Conservation (phyloP, 371 early-diverging fungal species). For the Mucor racemosus region DNA sequence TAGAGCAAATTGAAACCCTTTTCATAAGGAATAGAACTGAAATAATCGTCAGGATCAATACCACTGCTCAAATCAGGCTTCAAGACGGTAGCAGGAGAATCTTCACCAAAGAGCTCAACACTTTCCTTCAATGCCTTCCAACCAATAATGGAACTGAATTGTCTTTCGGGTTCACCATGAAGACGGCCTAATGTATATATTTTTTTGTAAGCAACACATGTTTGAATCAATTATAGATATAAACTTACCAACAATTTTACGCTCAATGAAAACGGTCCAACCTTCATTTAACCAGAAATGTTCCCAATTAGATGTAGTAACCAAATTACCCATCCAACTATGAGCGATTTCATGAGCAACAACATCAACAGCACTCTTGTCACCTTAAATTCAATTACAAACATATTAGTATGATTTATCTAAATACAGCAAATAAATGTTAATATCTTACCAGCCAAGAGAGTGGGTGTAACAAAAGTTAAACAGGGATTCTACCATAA, state of each 20-base stretch:
- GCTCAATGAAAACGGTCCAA: slow-evolving; percentile 93
- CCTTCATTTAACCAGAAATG: slow-evolving; percentile 96
- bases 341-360: slow-evolving; percentile 98
- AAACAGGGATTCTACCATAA: slow-evolving; percentile 83
- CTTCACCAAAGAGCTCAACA: slow-evolving; percentile 78
- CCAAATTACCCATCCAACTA: slow-evolving; percentile 97
- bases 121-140: slow-evolving; percentile 74
- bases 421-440: background rate
- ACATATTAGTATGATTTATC: background rate
- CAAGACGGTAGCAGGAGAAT: slow-evolving; percentile 80
- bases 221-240: background rate
- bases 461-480: slow-evolving; percentile 86
- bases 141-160: slow-evolving; percentile 90
- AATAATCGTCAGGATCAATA: slow-evolving; percentile 95
- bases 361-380: slow-evolving; percentile 95
- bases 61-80: slow-evolving; percentile 75
- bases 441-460: slow-evolving; percentile 76
- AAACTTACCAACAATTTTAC: slow-evolving; percentile 77
- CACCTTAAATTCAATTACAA: slow-evolving; percentile 43
- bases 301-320: slow-evolving; percentile 90
- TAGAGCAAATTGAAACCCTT: slow-evolving; percentile 95
- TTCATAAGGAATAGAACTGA: slow-evolving; percentile 93
- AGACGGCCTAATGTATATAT: slow-evolving; percentile 47
- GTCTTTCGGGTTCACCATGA: slow-evolving; percentile 82
- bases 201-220: background rate